Evolutionary conservation across 805 yeast species (phyloP).

Genomic region (Schizosaccharomyces japonicus): DNA sequence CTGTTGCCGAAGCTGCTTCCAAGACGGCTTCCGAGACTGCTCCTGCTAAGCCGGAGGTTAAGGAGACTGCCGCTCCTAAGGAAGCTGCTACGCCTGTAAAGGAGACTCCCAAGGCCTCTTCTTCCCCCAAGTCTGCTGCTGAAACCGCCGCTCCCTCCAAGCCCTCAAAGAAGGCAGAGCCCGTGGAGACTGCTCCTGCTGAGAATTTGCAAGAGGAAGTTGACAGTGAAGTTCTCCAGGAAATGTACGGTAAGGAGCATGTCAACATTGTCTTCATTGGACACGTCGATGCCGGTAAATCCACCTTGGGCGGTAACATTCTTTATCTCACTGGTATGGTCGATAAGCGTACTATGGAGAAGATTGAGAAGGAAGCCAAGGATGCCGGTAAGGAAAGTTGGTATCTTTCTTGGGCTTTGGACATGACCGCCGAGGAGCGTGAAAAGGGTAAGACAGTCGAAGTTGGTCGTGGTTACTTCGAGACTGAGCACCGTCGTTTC

Average conservation of each 20-base stretch:
- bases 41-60: constrained; percentile 9
- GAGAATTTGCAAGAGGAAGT: constrained; percentile 55
- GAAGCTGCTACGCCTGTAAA: constrained; percentile 11
- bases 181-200: constrained; percentile 25
- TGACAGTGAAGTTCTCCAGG: constrained; percentile 70
- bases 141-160: constrained; percentile 29
- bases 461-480: constrained; percentile 93
- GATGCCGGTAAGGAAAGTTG: constrained; percentile 99
- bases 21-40: constrained; percentile 12
- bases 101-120: constrained; percentile 12
- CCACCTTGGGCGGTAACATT: constrained; percentile 97
- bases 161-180: constrained; percentile 47
- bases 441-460: constrained; percentile 97
- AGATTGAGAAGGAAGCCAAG: constrained; percentile 93
- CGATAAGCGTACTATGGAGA: constrained; percentile 94
- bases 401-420: constrained; percentile 99
- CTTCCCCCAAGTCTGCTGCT: constrained; percentile 10
- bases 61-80: constrained; percentile 10
- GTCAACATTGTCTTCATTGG: constrained; percentile 96
- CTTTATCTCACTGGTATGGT: constrained; percentile 86
- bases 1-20: constrained; percentile 11
- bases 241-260: constrained; percentile 92
- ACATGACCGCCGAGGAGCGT: constrained; percentile 95
- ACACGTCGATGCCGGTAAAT: constrained; percentile 97
- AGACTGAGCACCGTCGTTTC: constrained; percentile 92